Conservation (phyloP, 2,329 filamentous ascomycete genomes). For the Ascochyta pisi region DNA sequence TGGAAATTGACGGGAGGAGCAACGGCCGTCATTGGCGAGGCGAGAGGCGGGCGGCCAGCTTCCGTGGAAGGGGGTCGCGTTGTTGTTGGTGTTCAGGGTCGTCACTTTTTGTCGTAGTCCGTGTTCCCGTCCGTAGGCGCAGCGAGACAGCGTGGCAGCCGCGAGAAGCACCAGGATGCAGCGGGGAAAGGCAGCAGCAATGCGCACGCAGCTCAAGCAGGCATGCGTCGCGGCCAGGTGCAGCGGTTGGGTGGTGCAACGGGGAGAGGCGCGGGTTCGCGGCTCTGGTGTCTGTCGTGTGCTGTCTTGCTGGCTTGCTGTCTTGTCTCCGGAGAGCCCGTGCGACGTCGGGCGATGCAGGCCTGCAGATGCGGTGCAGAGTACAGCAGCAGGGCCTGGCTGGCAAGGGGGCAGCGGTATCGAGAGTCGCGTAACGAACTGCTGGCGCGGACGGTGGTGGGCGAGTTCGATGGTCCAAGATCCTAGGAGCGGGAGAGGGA, state of each 20-base stretch:
- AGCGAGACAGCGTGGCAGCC: slow-evolving; percentile 37
- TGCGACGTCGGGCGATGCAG: slow-evolving; percentile 37
- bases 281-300: slow-evolving; percentile 38
- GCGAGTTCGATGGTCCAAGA: slow-evolving; percentile 28
- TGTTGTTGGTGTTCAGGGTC: slow-evolving; percentile 19
- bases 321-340: slow-evolving; percentile 35
- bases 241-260: slow-evolving; percentile 21
- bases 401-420: slow-evolving; percentile 19
- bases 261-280: slow-evolving; percentile 21
- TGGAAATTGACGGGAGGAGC: slow-evolving; percentile 70
- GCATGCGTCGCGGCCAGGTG: slow-evolving; percentile 34
- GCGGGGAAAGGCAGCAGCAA: slow-evolving; percentile 23
- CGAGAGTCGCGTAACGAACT: slow-evolving; percentile 20
- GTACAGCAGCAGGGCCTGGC: slow-evolving; percentile 24
- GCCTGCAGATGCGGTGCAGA: slow-evolving; percentile 15
- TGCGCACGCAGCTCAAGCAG: slow-evolving; percentile 26
- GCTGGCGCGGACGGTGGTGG: slow-evolving; percentile 31
- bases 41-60: slow-evolving; percentile 29
- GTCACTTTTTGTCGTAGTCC: slow-evolving; percentile 37
- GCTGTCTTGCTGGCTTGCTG: slow-evolving; percentile 23
- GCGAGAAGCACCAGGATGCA: slow-evolving; percentile 25
- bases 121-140: slow-evolving; percentile 38
- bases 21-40: slow-evolving; percentile 67
- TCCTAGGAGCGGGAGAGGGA: slow-evolving; percentile 34
- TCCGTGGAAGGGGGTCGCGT: slow-evolving; percentile 24